Evolutionary conservation across 306 rosid species (phyloP).

Genomic region (Vicia sativa): DNA sequence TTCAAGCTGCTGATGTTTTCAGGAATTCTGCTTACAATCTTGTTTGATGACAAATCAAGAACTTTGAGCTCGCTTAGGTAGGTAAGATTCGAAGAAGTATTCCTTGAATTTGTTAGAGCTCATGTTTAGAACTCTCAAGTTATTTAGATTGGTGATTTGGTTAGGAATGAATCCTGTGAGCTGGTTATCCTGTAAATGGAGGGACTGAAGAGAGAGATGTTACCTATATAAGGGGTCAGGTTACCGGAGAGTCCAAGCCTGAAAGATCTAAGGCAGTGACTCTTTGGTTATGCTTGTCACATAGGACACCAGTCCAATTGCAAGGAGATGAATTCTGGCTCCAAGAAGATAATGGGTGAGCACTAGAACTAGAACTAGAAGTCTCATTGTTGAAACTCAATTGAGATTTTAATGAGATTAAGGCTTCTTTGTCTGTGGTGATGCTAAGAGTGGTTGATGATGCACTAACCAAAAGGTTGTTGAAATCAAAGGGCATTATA

Average conservation of each 20-base stretch:
- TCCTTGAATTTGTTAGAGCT: conserved; percentile 58
- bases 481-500: neutral
- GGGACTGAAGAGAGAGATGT: conserved; percentile 59
- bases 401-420: conserved; percentile 57
- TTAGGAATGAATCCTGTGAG: conserved; percentile 57
- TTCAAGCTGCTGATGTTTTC: conserved; percentile 43
- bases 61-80: conserved; percentile 44
- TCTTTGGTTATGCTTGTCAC: conserved; percentile 49
- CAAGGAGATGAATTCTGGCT: conserved; percentile 50
- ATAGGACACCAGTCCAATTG: conserved; percentile 68
- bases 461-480: conserved; percentile 25
- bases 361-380: neutral
- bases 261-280: conserved; percentile 58
- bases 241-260: conserved; percentile 52
- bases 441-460: conserved; percentile 48
- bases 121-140: conserved; percentile 54
- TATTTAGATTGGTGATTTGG: conserved; percentile 48
- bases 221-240: conserved; percentile 53
- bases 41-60: conserved; percentile 58
- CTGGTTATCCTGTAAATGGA: conserved; percentile 55
- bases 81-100: conserved; percentile 52
- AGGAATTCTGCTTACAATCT: conserved; percentile 52
- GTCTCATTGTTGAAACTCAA: conserved; percentile 25
- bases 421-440: conserved; percentile 60
- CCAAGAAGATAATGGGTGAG: conserved; percentile 54